phyloP scores from a whole-genome alignment of 768 basidiomycete genomes.

The Myochromella boudieri region DNA sequence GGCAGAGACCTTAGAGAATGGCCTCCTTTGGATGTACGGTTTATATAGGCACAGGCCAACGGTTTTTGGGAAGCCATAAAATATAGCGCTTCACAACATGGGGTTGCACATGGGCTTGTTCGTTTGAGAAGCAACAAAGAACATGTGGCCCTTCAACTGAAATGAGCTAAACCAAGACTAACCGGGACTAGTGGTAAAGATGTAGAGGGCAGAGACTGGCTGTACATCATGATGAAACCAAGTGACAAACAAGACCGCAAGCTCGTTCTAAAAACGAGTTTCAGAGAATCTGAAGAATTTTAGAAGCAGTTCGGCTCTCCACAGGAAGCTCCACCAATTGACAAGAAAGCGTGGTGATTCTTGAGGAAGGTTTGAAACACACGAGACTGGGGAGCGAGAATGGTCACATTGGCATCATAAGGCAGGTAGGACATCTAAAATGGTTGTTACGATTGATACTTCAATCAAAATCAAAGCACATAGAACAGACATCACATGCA shows the following conservation, averaged over 20 bases:
- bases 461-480: conserved; percentile 1
- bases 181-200: too few relatives aligned
- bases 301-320: too few relatives aligned
- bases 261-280: neutral
- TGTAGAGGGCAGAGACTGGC: too few relatives aligned
- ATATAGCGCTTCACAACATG: too few relatives aligned
- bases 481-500: neutral
- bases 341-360: neutral
- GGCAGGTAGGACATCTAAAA: neutral
- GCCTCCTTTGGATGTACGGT: neutral
- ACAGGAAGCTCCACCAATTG: neutral
- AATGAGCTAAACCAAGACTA: too few relatives aligned
- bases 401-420: neutral
- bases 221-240: too few relatives aligned
- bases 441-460: neutral
- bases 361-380: neutral
- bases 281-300: neutral
- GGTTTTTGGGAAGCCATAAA: too few relatives aligned
- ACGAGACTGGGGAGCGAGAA: neutral
- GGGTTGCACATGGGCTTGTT: too few relatives aligned
- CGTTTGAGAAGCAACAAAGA: too few relatives aligned
- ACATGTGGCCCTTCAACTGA: too few relatives aligned
- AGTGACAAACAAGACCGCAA: neutral
- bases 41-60: too few relatives aligned
- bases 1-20: neutral